These are phyloP conservation scores for Penicillium sp. DNA, from an alignment of 2,329 filamentous ascomycete species.

Conservation along the genomic window DNA sequence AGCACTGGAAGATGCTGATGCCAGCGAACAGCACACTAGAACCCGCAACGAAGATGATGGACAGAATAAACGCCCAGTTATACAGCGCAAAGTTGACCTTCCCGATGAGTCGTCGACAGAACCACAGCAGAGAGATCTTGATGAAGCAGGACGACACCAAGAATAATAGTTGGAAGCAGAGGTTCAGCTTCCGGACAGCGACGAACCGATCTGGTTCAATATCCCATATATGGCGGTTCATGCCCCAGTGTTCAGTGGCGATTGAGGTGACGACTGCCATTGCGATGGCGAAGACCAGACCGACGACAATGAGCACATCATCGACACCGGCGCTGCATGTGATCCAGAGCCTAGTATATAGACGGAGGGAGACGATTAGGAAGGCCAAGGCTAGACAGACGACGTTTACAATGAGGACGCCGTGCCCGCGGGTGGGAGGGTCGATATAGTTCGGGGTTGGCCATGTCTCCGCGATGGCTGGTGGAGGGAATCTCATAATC, in stretches of 20 bases:
- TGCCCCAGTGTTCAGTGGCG: constrained; percentile 35
- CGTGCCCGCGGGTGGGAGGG: constrained; percentile 47
- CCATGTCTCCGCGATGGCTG: constrained; percentile 46
- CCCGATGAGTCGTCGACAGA: constrained; percentile 37
- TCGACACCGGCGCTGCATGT: constrained; percentile 50
- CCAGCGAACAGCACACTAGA: constrained; percentile 35
- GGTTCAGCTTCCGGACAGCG: constrained; percentile 37
- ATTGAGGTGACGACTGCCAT: constrained; percentile 38
- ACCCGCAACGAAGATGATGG: constrained; percentile 35
- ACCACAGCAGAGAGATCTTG: constrained; percentile 42
- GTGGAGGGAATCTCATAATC: constrained; percentile 44
- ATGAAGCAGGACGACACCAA: constrained; percentile 35
- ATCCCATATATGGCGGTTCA: constrained; percentile 47
- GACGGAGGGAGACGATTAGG: constrained; percentile 44
- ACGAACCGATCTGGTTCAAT: constrained; percentile 32
- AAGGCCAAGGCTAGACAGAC: constrained; percentile 43
- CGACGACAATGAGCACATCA: constrained; percentile 48
- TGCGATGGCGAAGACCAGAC: constrained; percentile 43
- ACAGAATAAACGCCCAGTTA: constrained; percentile 26
- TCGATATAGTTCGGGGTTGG: constrained; percentile 50
- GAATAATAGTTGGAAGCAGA: constrained; percentile 41
- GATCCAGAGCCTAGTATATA: constrained; percentile 49
- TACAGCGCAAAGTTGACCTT: constrained; percentile 30
- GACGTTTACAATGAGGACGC: constrained; percentile 44
- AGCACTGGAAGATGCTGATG: constrained; percentile 43